Evolutionary conservation across 2,329 filamentous ascomycete genomes (phyloP), one percentile per base, ranked within the genome.

Genomic region (Hirsutella thompsonii): DNA sequence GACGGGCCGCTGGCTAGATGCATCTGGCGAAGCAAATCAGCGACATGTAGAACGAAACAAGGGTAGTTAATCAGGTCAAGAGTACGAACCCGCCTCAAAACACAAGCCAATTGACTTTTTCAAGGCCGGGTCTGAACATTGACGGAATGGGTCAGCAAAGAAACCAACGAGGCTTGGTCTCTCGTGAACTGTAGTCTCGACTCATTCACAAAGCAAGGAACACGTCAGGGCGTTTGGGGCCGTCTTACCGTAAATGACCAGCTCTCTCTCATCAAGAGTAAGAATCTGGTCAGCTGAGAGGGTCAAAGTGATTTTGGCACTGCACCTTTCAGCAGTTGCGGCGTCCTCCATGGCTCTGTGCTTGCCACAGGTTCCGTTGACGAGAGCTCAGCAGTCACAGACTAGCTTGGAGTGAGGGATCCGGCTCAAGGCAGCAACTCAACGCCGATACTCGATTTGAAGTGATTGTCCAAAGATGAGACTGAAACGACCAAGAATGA

Each of bases 1-100:
- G 23, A 95, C 81, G 5, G 52, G 52, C 19, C 57, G 48, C 10
- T 50, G 54, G 8, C 48, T 42, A 36, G 43, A 38, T n/a, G 46
- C 43, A 39, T 49, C 57, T 60, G 38, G 23, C 13, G 13, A 6
- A 16, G 18, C 32, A 8, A 34, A 16, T 34, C 3, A 34, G 32
- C n/a, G 9, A 9, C 14, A 18, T 8, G 3, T 14, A 34, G 32
- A 3, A n/a, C 18, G n/a, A 18, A 5, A 34, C 32, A 6, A 18
- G 5, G 32, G 32, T 8, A 16, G 13, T 34, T 5, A 16, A 18
- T 8, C 32, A 14, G 8, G 14, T 16, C n/a, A 18, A 9, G 32
- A 16, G 13, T n/a, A 34, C 32, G 9, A 16, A 34, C 32, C 6
- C 32, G 32, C 14, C 9, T 16, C 34, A 11, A 5, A 36, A 36